phyloP scores from a whole-genome alignment of 768 basidiomycete species.

The Trametes punicea region DNA sequence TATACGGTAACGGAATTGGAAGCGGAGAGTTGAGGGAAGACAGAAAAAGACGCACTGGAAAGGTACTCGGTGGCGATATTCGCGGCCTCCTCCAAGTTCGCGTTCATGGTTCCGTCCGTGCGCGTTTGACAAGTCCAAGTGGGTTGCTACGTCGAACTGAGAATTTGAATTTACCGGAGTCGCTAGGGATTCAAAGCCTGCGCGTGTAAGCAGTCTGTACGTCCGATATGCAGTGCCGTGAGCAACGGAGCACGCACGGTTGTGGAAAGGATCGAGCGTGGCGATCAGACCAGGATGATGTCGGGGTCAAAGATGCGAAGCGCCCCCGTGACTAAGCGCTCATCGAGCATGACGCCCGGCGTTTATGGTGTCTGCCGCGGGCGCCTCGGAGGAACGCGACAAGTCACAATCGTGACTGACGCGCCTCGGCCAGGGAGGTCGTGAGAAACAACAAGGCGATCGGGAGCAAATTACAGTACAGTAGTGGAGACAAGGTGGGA shows the following conservation, averaged over 20 bases:
- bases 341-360: neutral
- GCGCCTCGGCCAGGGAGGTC: neutral
- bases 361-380: neutral
- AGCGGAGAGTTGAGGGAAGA: no score
- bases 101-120: slow-evolving; percentile 21
- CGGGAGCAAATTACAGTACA: neutral
- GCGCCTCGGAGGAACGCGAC: neutral
- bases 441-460: slow-evolving; percentile 2
- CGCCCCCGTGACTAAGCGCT: slow-evolving; percentile 7
- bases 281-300: slow-evolving; percentile 18
- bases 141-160: neutral
- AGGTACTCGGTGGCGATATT: slow-evolving; percentile 48
- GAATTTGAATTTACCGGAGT: neutral
- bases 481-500: neutral
- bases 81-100: slow-evolving; percentile 46
- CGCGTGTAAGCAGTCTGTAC: neutral
- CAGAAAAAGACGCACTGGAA: slow-evolving; percentile 35
- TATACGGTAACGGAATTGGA: no score
- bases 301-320: slow-evolving; percentile 7
- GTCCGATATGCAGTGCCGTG: slow-evolving; percentile 11
- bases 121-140: neutral
- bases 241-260: neutral
- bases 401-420: slow-evolving; percentile 6
- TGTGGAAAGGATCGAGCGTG: slow-evolving; percentile 3
- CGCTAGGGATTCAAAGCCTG: neutral